Evolutionary conservation across 176 grass and related monocot genomes (phyloP).

Genomic region (Cenchrus fungigraminus): DNA sequence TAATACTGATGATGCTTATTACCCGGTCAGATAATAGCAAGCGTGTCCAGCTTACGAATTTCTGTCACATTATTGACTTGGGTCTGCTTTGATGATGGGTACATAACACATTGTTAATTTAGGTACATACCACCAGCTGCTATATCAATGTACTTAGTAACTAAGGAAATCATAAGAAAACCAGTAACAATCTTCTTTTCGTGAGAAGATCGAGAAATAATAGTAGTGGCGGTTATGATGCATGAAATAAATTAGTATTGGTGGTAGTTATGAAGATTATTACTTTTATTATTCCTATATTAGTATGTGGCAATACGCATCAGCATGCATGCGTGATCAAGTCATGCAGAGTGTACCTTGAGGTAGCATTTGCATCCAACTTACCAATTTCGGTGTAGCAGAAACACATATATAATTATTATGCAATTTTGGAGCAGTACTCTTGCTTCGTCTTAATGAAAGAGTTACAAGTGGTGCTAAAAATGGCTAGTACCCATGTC

Average conservation of each 20-base stretch:
- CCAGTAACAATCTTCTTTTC: neutral
- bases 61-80: slow-evolving; percentile 22
- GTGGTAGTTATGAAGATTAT: neutral
- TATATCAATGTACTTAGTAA: neutral
- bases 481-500: too few relatives aligned
- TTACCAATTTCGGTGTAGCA: too few relatives aligned
- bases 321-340: neutral
- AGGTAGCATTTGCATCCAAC: neutral
- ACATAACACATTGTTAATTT: neutral
- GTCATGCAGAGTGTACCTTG: neutral
- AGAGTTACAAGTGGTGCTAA: too few relatives aligned
- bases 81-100: slow-evolving; percentile 34
- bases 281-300: too few relatives aligned
- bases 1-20: slow-evolving; percentile 21
- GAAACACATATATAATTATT: too few relatives aligned
- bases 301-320: neutral
- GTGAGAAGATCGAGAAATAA: neutral
- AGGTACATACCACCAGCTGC: neutral
- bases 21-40: neutral
- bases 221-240: neutral
- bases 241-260: neutral
- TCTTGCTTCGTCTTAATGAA: too few relatives aligned
- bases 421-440: too few relatives aligned
- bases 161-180: neutral
- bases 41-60: neutral